Base-by-base conservation (phyloP, 495 filamentous ascomycete genomes). In the Apodospora peruviana region DNA sequence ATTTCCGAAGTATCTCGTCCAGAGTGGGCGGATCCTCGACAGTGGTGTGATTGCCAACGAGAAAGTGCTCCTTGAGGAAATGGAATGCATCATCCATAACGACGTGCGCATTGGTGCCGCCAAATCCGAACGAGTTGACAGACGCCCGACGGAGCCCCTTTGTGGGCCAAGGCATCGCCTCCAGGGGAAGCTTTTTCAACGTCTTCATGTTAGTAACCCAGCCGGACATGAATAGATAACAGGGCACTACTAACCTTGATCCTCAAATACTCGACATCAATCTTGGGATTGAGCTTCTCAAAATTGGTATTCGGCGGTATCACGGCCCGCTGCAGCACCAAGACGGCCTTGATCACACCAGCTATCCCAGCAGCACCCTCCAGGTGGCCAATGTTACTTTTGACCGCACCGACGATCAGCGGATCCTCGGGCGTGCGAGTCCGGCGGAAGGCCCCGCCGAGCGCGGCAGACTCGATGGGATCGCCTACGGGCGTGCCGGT, bases 71-170 rank as follows among this genome's bases (percentile, higher is more conserved):
- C 20, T 39, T 21, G 5, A 46, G 8, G 34, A n/a, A 36, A 20
- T 38, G 2, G 29, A 37, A 20, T n/a, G 61, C 62, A 27, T 67
- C 67, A 32, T 85, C 80, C 1, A 85, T 8, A 23, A 84, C 69
- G 2, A 64, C 68, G 48, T 85, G 81, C 0, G 71, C 68, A 53
- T 84, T 84, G 12, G 76, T 61, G 3, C 82, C 81, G 7, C 81
- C 82, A 52, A 74, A 82, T 0, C 82, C 81, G 43, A 78, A 82
- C 10, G 70, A 79, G 43, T 79, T 82, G 10, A 83, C 64, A 2
- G 70, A 75, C 1, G 65, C 61, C 5, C 79, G 66, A 0, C 76
- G 69, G 2, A 71, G 47, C 3, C 62, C 64, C 20, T 55, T 35
- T 24, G 9, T 43, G 32, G 72, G 73, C 67, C 61, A 72, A 4